These are phyloP conservation scores for Cutaneotrichosporon cutaneum DNA, from an alignment of 1,284 basidiomycete genomes.

Conservation along the genomic window DNA sequence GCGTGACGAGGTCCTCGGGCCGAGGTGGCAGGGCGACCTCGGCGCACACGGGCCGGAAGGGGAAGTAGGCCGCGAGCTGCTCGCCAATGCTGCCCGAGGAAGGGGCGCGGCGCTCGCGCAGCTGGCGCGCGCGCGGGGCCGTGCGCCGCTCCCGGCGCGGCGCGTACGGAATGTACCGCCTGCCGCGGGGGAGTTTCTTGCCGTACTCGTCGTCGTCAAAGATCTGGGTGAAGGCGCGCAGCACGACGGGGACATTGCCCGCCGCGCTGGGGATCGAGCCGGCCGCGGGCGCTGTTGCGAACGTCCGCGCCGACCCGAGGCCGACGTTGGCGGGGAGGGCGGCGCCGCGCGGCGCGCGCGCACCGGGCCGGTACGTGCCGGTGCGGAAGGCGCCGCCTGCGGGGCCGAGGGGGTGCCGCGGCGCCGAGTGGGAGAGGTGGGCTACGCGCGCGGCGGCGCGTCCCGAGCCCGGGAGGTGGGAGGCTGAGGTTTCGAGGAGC, in stretches of 20 bases:
- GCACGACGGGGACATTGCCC: slow-evolving; percentile 36
- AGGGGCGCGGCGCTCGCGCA: neutral
- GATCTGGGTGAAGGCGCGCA: slow-evolving; percentile 38
- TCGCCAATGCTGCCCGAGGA: slow-evolving; percentile 25
- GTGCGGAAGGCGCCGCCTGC: slow-evolving; percentile 11
- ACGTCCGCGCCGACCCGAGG: slow-evolving; percentile 38
- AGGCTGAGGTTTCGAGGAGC: slow-evolving; percentile 3
- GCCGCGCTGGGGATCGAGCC: slow-evolving; percentile 11
- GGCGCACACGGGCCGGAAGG: slow-evolving; percentile 21
- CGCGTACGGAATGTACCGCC: slow-evolving; percentile 36
- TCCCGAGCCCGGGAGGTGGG: slow-evolving; percentile 1
- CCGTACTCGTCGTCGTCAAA: slow-evolving; percentile 34
- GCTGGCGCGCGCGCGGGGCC: neutral
- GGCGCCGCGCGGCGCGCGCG: slow-evolving; percentile 24
- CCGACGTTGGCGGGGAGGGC: slow-evolving; percentile 34
- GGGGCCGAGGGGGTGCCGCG: slow-evolving; percentile 6
- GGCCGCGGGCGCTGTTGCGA: slow-evolving; percentile 30
- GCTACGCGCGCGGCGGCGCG: neutral
- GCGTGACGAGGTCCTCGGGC: slow-evolving; percentile 41
- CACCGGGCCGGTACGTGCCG: slow-evolving; percentile 8
- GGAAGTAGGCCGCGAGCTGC: slow-evolving; percentile 42
- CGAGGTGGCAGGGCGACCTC: slow-evolving; percentile 27
- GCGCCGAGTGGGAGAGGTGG: neutral
- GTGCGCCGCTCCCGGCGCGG: slow-evolving; percentile 7
- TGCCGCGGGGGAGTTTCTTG: slow-evolving; percentile 28